Evolutionary conservation across 805 yeast species (phyloP).

Genomic region (Wickerhamiella cacticola): DNA sequence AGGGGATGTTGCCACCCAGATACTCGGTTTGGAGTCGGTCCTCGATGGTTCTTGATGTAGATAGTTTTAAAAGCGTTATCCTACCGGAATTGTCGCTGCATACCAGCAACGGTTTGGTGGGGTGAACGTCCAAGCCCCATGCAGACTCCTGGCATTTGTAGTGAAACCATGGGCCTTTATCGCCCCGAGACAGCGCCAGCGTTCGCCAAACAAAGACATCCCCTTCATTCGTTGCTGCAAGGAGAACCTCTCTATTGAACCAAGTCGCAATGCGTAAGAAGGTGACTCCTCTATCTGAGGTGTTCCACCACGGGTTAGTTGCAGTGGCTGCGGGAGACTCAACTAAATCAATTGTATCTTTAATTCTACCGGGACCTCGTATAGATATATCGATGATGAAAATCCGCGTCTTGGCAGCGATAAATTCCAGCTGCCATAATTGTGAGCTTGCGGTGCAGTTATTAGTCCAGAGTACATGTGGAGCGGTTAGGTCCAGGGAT

Average conservation of each 20-base stretch:
- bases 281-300: conserved; percentile 3
- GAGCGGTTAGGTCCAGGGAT: neutral
- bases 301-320: conserved; percentile 6
- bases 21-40: neutral
- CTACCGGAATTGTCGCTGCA: conserved; percentile 6
- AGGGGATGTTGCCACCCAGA: conserved; percentile 11
- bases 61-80: neutral
- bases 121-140: conserved; percentile 10
- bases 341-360: neutral
- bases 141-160: neutral
- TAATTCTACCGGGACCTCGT: neutral
- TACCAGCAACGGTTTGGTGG: neutral
- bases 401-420: conserved; percentile 3
- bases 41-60: neutral
- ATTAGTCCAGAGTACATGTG: conserved; percentile 2
- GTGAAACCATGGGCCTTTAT: neutral
- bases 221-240: neutral
- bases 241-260: conserved; percentile 3
- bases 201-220: conserved; percentile 7
- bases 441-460: conserved; percentile 5
- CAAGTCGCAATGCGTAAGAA: neutral
- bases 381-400: neutral
- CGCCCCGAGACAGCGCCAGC: neutral
- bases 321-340: neutral
- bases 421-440: conserved; percentile 8